These are phyloP conservation scores for Ophiocytium majus DNA, from an alignment of 352 stramenopile species.

Conservation along the genomic window DNA sequence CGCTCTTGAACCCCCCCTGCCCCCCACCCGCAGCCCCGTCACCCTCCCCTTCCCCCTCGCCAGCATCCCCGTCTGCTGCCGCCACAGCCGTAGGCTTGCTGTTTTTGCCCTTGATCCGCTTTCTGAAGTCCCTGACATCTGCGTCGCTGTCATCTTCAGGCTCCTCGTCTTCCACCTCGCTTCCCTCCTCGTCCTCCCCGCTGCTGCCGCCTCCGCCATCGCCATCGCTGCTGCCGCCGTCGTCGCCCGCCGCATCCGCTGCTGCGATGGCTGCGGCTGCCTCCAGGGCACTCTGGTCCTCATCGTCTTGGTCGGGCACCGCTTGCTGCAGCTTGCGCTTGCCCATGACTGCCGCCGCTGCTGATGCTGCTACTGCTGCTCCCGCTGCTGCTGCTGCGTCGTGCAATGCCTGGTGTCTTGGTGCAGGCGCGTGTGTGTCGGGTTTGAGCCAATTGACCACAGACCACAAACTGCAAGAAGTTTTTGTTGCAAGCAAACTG, in stretches of 20 bases:
- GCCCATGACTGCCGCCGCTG: no score
- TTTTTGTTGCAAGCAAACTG: no score
- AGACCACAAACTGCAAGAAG: no score
- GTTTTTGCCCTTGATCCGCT: conserved; percentile 38
- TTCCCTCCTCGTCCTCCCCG: no score
- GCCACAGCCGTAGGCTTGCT: conserved; percentile 20
- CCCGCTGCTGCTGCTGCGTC: no score
- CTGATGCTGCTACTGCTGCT: no score
- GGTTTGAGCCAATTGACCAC: no score
- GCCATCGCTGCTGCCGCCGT: not conserved
- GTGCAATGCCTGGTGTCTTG: no score
- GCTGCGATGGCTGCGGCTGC: no score
- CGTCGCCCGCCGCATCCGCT: not conserved
- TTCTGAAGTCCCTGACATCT: conserved; percentile 42
- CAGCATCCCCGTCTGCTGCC: not conserved
- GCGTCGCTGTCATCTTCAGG: conserved; percentile 36
- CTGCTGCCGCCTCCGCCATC: not conserved
- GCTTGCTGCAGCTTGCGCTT: not conserved
- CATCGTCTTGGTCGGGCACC: not conserved
- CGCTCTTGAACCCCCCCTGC: conserved; percentile 23
- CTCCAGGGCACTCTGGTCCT: no score
- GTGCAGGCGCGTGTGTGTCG: no score
- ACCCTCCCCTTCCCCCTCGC: conserved; percentile 9
- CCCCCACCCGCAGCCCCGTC: not conserved
- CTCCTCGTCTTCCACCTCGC: not conserved